These are phyloP conservation scores for Globisporangium spiculum DNA, from an alignment of 352 stramenopile species.

Conservation along the genomic window DNA sequence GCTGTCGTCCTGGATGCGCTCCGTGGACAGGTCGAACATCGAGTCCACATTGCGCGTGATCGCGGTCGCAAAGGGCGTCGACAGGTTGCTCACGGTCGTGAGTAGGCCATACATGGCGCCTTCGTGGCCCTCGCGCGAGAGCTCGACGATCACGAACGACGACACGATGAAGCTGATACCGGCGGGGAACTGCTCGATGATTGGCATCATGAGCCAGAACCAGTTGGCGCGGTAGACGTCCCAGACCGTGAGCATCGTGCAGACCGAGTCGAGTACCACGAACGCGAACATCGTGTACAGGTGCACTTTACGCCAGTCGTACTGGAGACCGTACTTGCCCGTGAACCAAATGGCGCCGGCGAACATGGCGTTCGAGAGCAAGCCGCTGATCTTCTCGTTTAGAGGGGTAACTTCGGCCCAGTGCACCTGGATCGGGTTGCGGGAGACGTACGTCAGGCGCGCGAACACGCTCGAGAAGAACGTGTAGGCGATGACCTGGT, in stretches of 20 bases:
- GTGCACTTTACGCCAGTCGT: constrained; percentile 47
- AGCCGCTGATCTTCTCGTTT: constrained; percentile 32
- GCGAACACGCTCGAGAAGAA: constrained; percentile 25
- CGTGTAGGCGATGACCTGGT: constrained; percentile 29
- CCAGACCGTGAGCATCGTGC: constrained; percentile 48
- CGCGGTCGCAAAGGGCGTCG: constrained; percentile 36
- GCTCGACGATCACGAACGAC: constrained; percentile 59
- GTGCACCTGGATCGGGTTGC: constrained; percentile 34
- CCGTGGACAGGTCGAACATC: constrained; percentile 37
- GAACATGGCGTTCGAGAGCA: constrained; percentile 33
- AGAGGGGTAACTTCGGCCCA: constrained; percentile 46
- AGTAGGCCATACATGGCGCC: constrained; percentile 62
- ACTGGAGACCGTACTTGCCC: constrained; percentile 53
- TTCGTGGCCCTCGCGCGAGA: constrained; percentile 55
- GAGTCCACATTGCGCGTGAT: constrained; percentile 42
- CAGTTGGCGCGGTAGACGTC: constrained; percentile 45
- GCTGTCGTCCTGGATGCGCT: constrained; percentile 54
- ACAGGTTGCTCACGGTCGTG: constrained; percentile 60
- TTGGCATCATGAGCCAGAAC: constrained; percentile 48
- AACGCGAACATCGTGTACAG: constrained; percentile 30
- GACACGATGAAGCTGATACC: constrained; percentile 56
- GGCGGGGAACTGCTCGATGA: constrained; percentile 43
- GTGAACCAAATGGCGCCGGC: constrained; percentile 36
- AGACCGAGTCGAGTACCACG: constrained; percentile 35
- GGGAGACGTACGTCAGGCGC: constrained; percentile 17